Percentiles rank a stretch among this genome's conserved stretches.
phyloP scores from a whole-genome alignment of 352 stramenopile genomes.

The Globisporangium irregulare region DNA sequence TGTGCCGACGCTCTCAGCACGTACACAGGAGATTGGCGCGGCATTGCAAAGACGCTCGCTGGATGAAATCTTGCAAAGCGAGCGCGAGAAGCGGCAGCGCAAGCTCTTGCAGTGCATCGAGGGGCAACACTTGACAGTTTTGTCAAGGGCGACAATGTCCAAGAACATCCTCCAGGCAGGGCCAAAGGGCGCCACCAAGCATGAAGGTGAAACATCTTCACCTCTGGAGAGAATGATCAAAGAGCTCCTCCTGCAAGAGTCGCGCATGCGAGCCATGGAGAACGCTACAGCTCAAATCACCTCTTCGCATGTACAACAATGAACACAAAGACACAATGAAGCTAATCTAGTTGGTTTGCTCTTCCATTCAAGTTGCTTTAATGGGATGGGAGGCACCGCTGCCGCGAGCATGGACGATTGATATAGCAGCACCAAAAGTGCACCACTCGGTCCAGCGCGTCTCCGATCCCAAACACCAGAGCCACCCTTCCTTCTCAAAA shows the following conservation, averaged over 20 bases:
- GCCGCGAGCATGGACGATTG: conserved; percentile 38
- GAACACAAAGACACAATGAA: background rate
- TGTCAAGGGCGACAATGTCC: background rate
- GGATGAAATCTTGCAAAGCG: conserved; percentile 11
- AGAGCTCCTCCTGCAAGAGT: background rate
- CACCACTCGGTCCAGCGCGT: conserved; percentile 20
- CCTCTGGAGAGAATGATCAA: background rate
- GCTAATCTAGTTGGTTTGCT: conserved; percentile 34
- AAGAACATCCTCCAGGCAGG: background rate
- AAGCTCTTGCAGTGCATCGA: conserved; percentile 1
- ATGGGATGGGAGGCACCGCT: conserved; percentile 20
- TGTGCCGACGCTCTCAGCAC: conserved; percentile 25
- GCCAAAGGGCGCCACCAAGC: background rate
- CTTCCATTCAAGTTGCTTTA: conserved; percentile 34
- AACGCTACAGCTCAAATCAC: background rate
- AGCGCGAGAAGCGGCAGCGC: conserved; percentile 15
- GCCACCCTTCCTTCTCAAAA: conserved; percentile 32
- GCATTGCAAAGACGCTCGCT: conserved; percentile 17
- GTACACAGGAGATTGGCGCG: conserved; percentile 27
- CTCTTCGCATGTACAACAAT: background rate
- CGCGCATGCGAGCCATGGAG: background rate
- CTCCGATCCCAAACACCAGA: conserved; percentile 23
- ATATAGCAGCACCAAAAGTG: conserved; percentile 38
- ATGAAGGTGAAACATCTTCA: background rate
- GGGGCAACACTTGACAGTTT: background rate